Base-by-base conservation (phyloP, 2,329 filamentous ascomycete genomes). In the Epichloe hybrida region DNA sequence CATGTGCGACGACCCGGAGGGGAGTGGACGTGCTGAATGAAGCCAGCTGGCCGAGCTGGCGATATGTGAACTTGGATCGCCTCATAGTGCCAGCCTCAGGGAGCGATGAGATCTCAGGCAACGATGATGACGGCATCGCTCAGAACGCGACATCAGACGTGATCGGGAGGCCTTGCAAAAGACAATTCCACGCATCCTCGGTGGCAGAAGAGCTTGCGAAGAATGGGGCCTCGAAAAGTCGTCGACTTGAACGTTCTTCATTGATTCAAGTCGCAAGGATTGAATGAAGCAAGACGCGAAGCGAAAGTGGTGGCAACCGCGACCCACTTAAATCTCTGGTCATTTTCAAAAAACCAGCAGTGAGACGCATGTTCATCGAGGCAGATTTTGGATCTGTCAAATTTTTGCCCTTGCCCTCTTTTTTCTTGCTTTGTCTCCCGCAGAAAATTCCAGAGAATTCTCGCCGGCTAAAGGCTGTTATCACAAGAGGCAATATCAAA, bases 1-100 rank as follows among this genome's bases (percentile, higher is more conserved):
- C 81, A 65, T 96, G 90, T 6, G 88, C 88, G 58, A 96, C 81
- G 31, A 94, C 86, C 44, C 93, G 83, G 36, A 98, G 74, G 1
- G 91, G 91, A 48, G 81, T 88, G 8, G 81, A 80, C 0, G 83
- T 74, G 36, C 80, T 81, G 57, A 78, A 88, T 9, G 81, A 76
- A 6, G 83, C 79, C 52, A 97, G 78, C 56, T 90, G 83, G 36
- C 80, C 75, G 15, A 97, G 76, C 50, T 97, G 83, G 53, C 86
- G 86, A 64, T 86, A 88, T 3, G 88, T 96, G 69, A 93, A 97
- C 52, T 76, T 78, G 15, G 90, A 96, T 44, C 70, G 71, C 45
- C 63, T 64, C 38, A 55, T 50, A 23, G 57, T 56, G 13, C 56
- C 50, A 21, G 53, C 57, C 27, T 58, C 55, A 6, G 57, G 50